Base-by-base conservation (phyloP, 192 early-diverging fungal genomes). In the Oehlia diaphana region DNA sequence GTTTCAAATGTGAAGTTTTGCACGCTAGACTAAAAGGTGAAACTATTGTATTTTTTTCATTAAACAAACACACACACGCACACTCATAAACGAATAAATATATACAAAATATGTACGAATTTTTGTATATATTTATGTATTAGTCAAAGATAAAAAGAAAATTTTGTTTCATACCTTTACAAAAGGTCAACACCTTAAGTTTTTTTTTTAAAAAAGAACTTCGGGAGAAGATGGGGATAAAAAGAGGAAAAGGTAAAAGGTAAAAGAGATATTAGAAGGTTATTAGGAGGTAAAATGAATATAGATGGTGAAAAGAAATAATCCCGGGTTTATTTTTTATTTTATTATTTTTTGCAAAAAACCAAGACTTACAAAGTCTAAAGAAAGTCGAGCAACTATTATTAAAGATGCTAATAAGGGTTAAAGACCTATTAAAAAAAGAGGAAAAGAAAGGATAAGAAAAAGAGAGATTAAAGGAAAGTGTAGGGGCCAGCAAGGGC, bases 401-500 rank as follows among this genome's bases (percentile, higher is more conserved):
- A 7, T 8, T 44, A 61, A n/a, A 14, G 21, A 63, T 61, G 8
- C 35, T 64, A 14, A 9, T 63, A 63, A n/a, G 28, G n/a, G 26
- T 53, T 72, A 53, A 72, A 31, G 50, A 19, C 13, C 47, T 42
- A 58, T 26, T 63, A 42, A 63, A 35, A 76, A 64, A 53, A 63
- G 50, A 76, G 62, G 28, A 37, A 76, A 76, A 64, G 21, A 21
- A 10, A 74, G 64, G 12, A 19, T 6, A 58, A 58, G 7, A 21
- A 58, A 21, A 33, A 3, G 0, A 53, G 23, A 58, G 31, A 35
- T 33, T 64, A 76, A 76, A 63, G 61, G 62, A 76, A 63, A 37
- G 61, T 63, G 58, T 31, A 64, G 63, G 61, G 74, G 74, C 74
- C 74, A 63, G 74, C 74, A 76, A 39, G 62, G 74, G 58, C 50